phyloP scores from a whole-genome alignment of 2,329 filamentous ascomycete genomes.

The Plectosphaerella cucumerina region DNA sequence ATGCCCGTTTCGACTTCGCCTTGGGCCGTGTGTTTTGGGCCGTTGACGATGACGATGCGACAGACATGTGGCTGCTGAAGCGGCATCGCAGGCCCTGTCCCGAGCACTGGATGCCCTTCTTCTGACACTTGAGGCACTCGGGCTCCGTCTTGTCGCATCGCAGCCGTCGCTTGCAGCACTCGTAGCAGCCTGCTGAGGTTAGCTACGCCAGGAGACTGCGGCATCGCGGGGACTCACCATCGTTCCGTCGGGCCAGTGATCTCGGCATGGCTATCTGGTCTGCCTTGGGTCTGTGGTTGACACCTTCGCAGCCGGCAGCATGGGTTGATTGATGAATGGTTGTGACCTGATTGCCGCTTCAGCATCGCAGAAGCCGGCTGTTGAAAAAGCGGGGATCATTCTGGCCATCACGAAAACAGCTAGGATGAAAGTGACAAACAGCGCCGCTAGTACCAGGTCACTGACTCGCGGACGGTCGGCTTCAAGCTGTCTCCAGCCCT shows the following conservation, averaged over 20 bases:
- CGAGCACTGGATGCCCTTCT: conserved; percentile 32
- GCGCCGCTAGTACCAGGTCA: no score
- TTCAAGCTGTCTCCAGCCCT: no score
- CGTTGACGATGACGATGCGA: background rate
- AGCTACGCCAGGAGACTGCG: background rate
- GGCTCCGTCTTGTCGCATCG: conserved; percentile 34
- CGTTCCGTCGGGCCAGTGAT: background rate
- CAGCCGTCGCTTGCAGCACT: conserved; percentile 32
- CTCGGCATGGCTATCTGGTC: background rate
- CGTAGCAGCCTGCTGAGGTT: conserved; percentile 26
- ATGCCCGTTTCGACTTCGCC: conserved; percentile 6
- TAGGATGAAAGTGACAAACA: no score
- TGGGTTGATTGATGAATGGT: no score
- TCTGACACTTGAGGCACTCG: conserved; percentile 31
- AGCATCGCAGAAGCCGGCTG: no score
- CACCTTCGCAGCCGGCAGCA: no score
- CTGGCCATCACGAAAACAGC: no score
- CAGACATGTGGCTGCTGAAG: conserved; percentile 25
- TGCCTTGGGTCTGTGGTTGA: no score
- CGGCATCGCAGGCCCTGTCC: conserved; percentile 30
- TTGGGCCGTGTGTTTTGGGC: background rate
- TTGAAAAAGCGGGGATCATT: no score
- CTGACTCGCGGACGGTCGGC: no score
- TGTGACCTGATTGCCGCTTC: no score
- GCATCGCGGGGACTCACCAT: background rate